Base-by-base conservation (phyloP, 306 rosid genomes). In the Medicago truncatula region DNA sequence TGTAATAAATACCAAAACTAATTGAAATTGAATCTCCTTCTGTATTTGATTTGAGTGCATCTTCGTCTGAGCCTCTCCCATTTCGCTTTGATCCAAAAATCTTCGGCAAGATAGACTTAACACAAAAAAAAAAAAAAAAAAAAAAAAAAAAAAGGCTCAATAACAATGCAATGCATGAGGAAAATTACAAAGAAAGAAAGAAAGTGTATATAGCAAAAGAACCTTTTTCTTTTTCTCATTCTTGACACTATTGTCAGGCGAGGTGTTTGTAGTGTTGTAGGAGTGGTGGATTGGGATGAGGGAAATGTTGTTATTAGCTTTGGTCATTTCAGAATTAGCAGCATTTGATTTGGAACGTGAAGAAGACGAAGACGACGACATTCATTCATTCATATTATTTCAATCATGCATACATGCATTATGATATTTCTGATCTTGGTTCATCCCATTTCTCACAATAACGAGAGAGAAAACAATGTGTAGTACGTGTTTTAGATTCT, bases 171-270 rank as follows among this genome's bases (percentile, higher is more conserved):
- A 60, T 10, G 41, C 60, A 46, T 3, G 39, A 9, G 25, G 2
- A 1, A 21, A 17, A 14, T 11, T 16, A 12, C 2, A 11, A 53
- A 41, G 2, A n/a, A n/a, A 0, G n/a, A 50, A 3, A 52, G 4
- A 34, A 88, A 31, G 36, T 31, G 34, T 28, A 28, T 28, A 2
- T 28, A 28, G 34, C 34, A 21, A 21, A 3, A 52, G 6, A 23
- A 88, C 98, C 91, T 80, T 85, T 80, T 88, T 93, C 67, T 93
- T 91, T 84, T 87, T 91, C 12, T 85, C 91, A 70, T 82, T 83
- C 86, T 86, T 90, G 83, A 38, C 52, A 43, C 79, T 62, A 64
- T 50, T 57, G 14, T 88, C 91, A 1, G 81, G 70, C 10, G 59
- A 61, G 43, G 62, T 16, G 8, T 71, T 58, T 31, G 75, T 1